Conservation (phyloP, 192 early-diverging fungal species). For the Umbelopsis sp. region DNA sequence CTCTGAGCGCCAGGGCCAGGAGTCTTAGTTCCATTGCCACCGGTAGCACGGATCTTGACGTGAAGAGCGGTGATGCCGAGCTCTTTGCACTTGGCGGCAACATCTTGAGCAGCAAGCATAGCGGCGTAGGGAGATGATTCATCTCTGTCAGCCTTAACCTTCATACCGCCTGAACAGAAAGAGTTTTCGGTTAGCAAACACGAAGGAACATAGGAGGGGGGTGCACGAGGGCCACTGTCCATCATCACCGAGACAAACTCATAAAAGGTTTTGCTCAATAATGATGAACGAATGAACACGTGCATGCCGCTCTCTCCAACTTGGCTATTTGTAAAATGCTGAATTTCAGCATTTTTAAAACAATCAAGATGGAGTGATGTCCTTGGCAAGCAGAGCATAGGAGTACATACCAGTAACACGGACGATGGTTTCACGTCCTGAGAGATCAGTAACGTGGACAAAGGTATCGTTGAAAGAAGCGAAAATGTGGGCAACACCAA, state of each 20-base stretch:
- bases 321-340: background rate
- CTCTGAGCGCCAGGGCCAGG: constrained; percentile 97
- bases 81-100: constrained; percentile 97
- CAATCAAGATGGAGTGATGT: constrained; percentile 10
- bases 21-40: constrained; percentile 97
- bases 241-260: background rate
- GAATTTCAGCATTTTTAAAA: background rate
- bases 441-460: constrained; percentile 99
- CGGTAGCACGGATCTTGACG: constrained; percentile 99
- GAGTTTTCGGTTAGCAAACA: constrained; percentile 15
- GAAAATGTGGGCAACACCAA: constrained; percentile 99
- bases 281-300: background rate
- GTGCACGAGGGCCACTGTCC: constrained; percentile 21
- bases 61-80: constrained; percentile 99
- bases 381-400: background rate
- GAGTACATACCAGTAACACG: constrained; percentile 89
- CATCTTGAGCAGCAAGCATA: constrained; percentile 99
- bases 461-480: constrained; percentile 99
- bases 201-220: constrained; percentile 40
- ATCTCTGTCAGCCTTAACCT: constrained; percentile 99
- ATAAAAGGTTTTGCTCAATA: background rate
- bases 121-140: constrained; percentile 99
- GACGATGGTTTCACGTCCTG: constrained; percentile 98
- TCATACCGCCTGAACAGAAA: constrained; percentile 90
- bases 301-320: constrained; percentile 18